Evolutionary conservation across 805 yeast genomes (phyloP).

Genomic region (Wickerhamiella hasegawae): DNA sequence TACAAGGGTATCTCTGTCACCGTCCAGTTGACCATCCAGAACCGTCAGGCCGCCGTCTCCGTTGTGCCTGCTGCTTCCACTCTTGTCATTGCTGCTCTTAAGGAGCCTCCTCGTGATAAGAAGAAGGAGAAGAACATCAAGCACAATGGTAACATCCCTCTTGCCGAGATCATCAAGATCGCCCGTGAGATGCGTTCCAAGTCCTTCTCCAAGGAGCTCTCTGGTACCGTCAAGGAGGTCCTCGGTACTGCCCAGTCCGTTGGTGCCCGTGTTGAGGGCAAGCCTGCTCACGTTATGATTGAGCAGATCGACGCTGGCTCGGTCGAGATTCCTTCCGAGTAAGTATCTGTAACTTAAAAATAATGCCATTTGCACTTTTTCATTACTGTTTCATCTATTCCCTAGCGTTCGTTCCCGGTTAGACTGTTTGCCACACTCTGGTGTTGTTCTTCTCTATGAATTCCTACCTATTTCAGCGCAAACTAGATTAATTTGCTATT

Average conservation of each 20-base stretch:
- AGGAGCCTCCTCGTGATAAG: constrained; percentile 99
- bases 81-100: constrained; percentile 94
- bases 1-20: constrained; percentile 99
- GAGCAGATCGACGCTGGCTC: constrained; percentile 98
- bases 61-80: constrained; percentile 99
- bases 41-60: constrained; percentile 98
- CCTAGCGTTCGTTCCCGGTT: too few species aligned
- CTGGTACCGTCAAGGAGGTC: constrained; percentile 95
- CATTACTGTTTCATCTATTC: too few species aligned
- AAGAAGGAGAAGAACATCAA: constrained; percentile 99
- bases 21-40: constrained; percentile 95
- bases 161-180: constrained; percentile 90
- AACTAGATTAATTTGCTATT: constrained; percentile 8
- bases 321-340: constrained; percentile 43
- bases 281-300: constrained; percentile 98
- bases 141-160: constrained; percentile 97
- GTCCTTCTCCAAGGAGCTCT: constrained; percentile 94
- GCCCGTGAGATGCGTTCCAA: constrained; percentile 96
- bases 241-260: constrained; percentile 99
- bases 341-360: constrained; percentile 9
- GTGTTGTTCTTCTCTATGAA: constrained; percentile 28
- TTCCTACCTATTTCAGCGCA: constrained; percentile 9
- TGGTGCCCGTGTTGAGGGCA: constrained; percentile 98
- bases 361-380: constrained; percentile 5
- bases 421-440: constrained; percentile 95